Base-by-base conservation (phyloP, 2,329 filamentous ascomycete genomes). In the Alternaria arborescens region DNA sequence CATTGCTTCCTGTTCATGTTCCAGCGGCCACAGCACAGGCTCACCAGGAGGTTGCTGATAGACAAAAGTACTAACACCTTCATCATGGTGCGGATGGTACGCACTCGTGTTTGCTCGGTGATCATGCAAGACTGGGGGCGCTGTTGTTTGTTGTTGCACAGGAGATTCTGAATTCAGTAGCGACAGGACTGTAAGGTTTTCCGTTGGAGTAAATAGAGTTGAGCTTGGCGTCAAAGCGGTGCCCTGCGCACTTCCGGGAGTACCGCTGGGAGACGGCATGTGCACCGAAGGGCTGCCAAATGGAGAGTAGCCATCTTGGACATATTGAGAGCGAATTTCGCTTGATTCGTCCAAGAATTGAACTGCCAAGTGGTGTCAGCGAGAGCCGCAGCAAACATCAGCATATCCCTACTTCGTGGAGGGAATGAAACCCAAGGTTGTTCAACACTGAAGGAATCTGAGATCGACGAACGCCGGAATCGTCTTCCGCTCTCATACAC, bases 1-100 rank as follows among this genome's bases (percentile, higher is more conserved):
- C 73, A 76, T 78, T 5, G 76, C 76, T 43, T 78, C 77, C 47
- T 77, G 75, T 46, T 78, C 77, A 34, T 74, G 70, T 42, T 76
- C 71, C 10, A 78, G 53, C 1, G 77, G 76, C 76, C 75, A 78
- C 18, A 77, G 51, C 8, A 77, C 72, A 18, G 73, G 71, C 42
- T 64, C 70, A 6, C 69, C 66, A 8, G 72, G 71, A 18, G 69
- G 63, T 26, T 74, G 75, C 30, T 78, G 71, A 52, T 75, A 72
- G 7, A 73, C 67, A 48, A 77, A 75, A 0, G 66, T 72, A 34
- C 53, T 64, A 36, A 55, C 32, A 5, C 56, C 60, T 32, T 24
- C 54, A 32, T 61, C 30, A 11, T 58, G 47, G 30, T 64, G 28
- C 36, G 56, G 55, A n/a, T 68, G 66, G 8, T 64, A 61, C 0